phyloP scores from a whole-genome alignment of 106 monocot genomes.

The Dendrobium chrysotoxum region DNA sequence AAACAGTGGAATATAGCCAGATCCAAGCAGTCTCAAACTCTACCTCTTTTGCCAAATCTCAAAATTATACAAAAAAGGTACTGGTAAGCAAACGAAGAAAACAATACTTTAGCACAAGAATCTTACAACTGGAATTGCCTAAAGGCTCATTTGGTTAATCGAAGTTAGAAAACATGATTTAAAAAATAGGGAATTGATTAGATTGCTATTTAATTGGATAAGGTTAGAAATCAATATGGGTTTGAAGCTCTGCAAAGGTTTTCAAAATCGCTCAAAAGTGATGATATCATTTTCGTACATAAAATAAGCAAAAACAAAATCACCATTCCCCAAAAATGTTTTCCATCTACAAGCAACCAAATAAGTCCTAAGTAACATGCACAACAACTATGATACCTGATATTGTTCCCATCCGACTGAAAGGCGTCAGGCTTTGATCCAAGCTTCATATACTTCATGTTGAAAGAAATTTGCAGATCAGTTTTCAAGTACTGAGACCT shows the following conservation, averaged over 20 bases:
- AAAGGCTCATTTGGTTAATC: neutral
- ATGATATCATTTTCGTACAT: neutral
- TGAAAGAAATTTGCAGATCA: neutral
- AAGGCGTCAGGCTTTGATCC: slow-evolving; percentile 85
- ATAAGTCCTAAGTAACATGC: neutral
- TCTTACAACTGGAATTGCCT: neutral
- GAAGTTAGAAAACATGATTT: neutral
- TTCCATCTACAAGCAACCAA: neutral
- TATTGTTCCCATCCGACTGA: slow-evolving; percentile 66
- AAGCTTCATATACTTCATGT: slow-evolving; percentile 98
- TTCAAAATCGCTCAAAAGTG: neutral
- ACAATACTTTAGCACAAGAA: neutral
- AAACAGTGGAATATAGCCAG: neutral
- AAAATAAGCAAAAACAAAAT: too few species aligned
- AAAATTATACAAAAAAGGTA: neutral
- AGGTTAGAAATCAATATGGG: neutral
- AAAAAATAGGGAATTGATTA: neutral
- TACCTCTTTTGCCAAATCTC: neutral
- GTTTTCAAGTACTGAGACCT: neutral
- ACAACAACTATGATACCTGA: slow-evolving; percentile 34
- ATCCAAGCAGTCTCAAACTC: neutral
- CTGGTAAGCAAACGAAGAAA: slow-evolving; percentile 1
- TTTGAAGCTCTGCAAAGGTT: neutral
- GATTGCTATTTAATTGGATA: neutral
- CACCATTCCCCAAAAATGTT: neutral